Evolutionary conservation across 129 eudicot genomes (phyloP), one percentile per base, ranked within the genome.

Genomic region (Flaveria linearis): DNA sequence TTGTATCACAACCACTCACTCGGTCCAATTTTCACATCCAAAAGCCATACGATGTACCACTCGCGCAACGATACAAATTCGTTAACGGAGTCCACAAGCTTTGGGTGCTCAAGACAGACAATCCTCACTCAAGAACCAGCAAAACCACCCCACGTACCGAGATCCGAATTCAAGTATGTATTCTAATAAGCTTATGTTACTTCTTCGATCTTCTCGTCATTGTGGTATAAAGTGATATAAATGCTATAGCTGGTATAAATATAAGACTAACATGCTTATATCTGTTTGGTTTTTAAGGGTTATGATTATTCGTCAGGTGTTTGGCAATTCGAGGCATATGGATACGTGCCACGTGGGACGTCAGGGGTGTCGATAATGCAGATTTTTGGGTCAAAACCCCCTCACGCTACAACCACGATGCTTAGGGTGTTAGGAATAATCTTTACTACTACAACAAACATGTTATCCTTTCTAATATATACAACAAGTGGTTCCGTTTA

Each of bases 301-400:
- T 77, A 85, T 20, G 85, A 73, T 57, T 85, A 81, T 68, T 73
- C 83, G 2, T 77, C 83, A 11, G 85, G 85, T 16, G 81, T 81
- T 26, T 85, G 88, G 88, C 85, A 84, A 74, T 85, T 85, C 26
- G 85, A 85, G 56, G 88, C 68, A 0, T 69, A 81, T 1, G 88
- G 85, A 46, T 85, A 81, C 49, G 81, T 85, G 53, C 88, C 83
- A 0, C 5, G 65, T 23, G 69, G 36, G 15, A 81, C 88, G 25
- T 47, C 68, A 1, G 88, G 88, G 28, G 85, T 78, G 68, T 60
- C 81, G 28, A 25, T 85, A 18, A 85, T 85, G 88, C 85, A 84
- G 22, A 73, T 85, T 7, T 85, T 85, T 46, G 88, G 88, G 5
- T 72, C 85, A 18, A 73, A 69, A 2, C 81, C 72, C n/a, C 85